A percentile compares a stretch with the other conserved stretches of the same genome.
These are phyloP conservation scores for Debaryomycetaceae sp. DNA, from an alignment of 1,139 yeast genomes.

Conservation along the genomic window DNA sequence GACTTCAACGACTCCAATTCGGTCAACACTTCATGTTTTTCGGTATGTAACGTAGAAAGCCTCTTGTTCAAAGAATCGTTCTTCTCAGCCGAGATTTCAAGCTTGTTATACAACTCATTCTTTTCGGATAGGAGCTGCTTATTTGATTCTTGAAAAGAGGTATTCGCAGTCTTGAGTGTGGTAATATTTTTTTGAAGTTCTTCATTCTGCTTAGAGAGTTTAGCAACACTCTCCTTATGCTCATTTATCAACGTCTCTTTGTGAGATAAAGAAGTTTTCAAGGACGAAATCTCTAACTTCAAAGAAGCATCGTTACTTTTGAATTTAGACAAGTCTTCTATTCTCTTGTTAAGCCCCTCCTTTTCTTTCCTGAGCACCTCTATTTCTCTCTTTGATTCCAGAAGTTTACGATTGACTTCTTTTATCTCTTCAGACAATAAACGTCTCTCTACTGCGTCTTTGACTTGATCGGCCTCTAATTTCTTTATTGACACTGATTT, in stretches of 20 bases:
- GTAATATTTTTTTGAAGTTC: constrained; percentile 36
- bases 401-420: not conserved
- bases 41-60: constrained; percentile 40
- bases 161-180: constrained; percentile 41
- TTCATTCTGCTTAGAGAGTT: constrained; percentile 34
- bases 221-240: constrained; percentile 34
- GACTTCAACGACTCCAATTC: constrained; percentile 50
- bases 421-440: not conserved
- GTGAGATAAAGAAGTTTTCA: constrained; percentile 36
- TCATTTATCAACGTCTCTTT: constrained; percentile 50
- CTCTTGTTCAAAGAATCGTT: constrained; percentile 29
- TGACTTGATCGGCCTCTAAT: not conserved
- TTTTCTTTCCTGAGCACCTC: constrained; percentile 21
- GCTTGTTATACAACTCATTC: constrained; percentile 35
- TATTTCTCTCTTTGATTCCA: constrained; percentile 17
- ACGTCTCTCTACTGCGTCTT: not conserved
- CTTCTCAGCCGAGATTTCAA: constrained; percentile 36
- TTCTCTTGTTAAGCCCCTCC: constrained; percentile 22
- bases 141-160: constrained; percentile 38
- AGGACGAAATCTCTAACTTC: constrained; percentile 39
- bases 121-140: constrained; percentile 34
- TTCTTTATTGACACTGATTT: not conserved
- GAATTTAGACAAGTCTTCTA: constrained; percentile 28
- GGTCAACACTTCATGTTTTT: constrained; percentile 49
- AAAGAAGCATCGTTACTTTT: constrained; percentile 40